These are phyloP conservation scores for Dactylellina cionopaga DNA, from an alignment of 2,329 filamentous ascomycete genomes.

Conservation along the genomic window DNA sequence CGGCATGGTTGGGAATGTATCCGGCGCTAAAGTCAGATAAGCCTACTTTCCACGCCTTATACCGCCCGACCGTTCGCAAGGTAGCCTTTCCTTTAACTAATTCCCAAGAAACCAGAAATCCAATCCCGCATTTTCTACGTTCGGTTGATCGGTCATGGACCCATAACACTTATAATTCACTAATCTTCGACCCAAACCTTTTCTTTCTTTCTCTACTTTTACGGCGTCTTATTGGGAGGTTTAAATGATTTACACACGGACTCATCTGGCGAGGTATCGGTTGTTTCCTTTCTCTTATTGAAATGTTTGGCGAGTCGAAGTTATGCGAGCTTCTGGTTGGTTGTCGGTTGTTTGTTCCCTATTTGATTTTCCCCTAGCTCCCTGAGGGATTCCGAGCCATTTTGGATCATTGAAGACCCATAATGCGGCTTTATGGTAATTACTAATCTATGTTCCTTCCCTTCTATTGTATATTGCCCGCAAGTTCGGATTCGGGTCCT, in stretches of 20 bases:
- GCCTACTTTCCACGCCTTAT: slow-evolving; percentile 1
- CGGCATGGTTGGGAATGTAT: slow-evolving; percentile 48
- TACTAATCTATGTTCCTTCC: neutral
- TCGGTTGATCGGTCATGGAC: slow-evolving; percentile 7
- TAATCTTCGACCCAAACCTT: slow-evolving; percentile 24
- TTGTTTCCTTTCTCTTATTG: slow-evolving; percentile 27
- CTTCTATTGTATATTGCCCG: slow-evolving; percentile 5
- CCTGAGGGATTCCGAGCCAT: neutral
- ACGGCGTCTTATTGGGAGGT: slow-evolving; percentile 26
- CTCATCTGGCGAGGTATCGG: slow-evolving; percentile 19
- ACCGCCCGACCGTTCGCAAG: neutral
- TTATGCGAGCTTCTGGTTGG: slow-evolving; percentile 11
- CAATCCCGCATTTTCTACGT: neutral
- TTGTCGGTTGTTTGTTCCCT: neutral
- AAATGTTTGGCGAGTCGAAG: slow-evolving; percentile 13
- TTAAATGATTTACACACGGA: slow-evolving; percentile 28
- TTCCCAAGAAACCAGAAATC: neutral
- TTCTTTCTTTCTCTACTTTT: neutral
- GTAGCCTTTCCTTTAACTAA: neutral
- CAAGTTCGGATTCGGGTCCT: too few relatives aligned
- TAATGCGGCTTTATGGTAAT: too few relatives aligned
- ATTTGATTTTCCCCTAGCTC: neutral
- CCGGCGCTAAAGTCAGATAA: slow-evolving; percentile 50
- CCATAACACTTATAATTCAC: slow-evolving; percentile 20
- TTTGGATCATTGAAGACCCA: too few relatives aligned